phyloP scores from a whole-genome alignment of 1,284 basidiomycete species.

The Cutaneotrichosporon cyanovorans region DNA sequence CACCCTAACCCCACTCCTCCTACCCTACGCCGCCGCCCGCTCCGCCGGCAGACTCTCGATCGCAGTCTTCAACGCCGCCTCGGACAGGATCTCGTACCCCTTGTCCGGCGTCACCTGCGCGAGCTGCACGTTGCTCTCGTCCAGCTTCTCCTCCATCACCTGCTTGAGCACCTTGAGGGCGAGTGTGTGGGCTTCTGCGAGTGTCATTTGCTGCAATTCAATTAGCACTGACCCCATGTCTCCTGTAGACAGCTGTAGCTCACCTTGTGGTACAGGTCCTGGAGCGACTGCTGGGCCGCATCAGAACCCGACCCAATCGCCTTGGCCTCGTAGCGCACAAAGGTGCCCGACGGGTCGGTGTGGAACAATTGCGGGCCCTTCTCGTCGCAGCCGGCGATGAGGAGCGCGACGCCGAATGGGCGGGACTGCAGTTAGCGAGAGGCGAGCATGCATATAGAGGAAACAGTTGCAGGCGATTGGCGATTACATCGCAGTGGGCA shows the following conservation, averaged over 20 bases:
- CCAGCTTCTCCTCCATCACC: constrained; percentile 99
- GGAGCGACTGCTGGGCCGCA: constrained; percentile 92
- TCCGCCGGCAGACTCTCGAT: constrained; percentile 53
- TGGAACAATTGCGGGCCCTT: constrained; percentile 95
- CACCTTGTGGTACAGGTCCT: constrained; percentile 96
- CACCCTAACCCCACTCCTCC: background rate
- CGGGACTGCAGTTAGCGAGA: constrained; percentile 56
- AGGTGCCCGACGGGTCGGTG: constrained; percentile 98
- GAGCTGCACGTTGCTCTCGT: constrained; percentile 96
- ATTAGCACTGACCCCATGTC: too few species aligned
- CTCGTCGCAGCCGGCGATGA: constrained; percentile 96
- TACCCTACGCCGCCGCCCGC: background rate
- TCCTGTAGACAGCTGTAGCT: constrained; percentile 23
- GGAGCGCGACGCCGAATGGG: constrained; percentile 94
- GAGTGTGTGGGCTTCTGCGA: constrained; percentile 78
- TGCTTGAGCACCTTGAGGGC: constrained; percentile 90
- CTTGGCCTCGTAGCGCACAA: constrained; percentile 94
- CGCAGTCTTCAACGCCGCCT: constrained; percentile 65
- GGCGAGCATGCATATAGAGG: too few species aligned
- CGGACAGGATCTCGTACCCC: constrained; percentile 77
- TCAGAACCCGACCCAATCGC: constrained; percentile 98
- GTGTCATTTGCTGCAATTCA: constrained; percentile 72
- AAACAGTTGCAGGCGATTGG: too few species aligned
- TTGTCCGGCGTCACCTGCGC: constrained; percentile 73
- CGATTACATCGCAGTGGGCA: too few species aligned